Conservation (phyloP, 75 land plant genomes). For the Cunninghamia lanceolata region DNA sequence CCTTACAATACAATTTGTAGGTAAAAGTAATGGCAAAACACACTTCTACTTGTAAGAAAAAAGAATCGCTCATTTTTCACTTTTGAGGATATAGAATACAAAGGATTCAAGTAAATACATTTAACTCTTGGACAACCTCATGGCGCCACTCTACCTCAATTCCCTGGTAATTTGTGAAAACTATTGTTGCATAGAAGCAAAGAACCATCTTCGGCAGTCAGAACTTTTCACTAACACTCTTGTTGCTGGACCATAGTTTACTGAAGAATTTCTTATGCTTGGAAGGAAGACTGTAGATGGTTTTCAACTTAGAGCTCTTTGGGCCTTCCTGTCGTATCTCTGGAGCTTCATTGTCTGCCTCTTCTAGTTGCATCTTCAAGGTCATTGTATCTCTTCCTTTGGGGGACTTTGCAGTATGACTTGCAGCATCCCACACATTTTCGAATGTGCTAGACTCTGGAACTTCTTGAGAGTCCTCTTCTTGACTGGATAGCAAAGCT, state of each 20-base stretch:
- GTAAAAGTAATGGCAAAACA: neutral
- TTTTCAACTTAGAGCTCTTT: conserved; percentile 43
- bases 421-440: conserved; percentile 63
- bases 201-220: neutral
- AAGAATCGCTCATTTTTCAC: conserved; percentile 2
- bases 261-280: conserved; percentile 67
- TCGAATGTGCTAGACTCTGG: conserved; percentile 22
- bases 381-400: conserved; percentile 28
- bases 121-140: neutral
- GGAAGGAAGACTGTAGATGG: conserved; percentile 37
- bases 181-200: neutral
- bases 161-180: neutral
- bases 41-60: neutral
- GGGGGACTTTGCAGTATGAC: conserved; percentile 44
- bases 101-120: neutral
- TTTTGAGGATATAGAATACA: conserved; percentile 3
- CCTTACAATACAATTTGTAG: neutral
- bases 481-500: conserved; percentile 46
- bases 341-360: conserved; percentile 45
- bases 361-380: conserved; percentile 64
- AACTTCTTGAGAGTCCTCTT: conserved; percentile 18
- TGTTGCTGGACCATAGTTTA: conserved; percentile 56
- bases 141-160: neutral
- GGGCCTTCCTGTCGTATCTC: conserved; percentile 14
- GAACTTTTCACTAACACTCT: conserved; percentile 43